Evolutionary conservation across 768 basidiomycete species (phyloP), one percentile per base, ranked within the genome.

Genomic region (Dioszegia aurantiaca): DNA sequence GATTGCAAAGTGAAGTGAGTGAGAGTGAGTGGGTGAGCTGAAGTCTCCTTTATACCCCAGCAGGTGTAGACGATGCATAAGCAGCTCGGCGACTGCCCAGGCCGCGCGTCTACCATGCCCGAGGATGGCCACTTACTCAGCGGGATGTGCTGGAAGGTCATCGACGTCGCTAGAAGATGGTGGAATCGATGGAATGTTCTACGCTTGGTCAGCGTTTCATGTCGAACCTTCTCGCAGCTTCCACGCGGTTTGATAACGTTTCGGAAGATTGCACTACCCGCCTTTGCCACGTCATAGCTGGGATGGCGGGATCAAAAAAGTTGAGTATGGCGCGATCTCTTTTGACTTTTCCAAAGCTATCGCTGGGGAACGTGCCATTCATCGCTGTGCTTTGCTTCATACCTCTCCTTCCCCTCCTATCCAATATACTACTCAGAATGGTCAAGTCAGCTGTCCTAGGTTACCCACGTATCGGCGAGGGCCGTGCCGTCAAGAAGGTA

Each of bases 381-480:
- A 51, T 55, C 57, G 62, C 46, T 65, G 43, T 52, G 58, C 48
- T 61, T 47, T 51, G 55, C 62, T 59, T 57, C 52, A 46, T 61
- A 62, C 48, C 48, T 31, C 45, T 58, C 55, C 44, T 54, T 45
- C 43, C 47, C 40, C 49, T 40, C 57, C 55, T 48, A 45, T 53
- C 24, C n/a, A 44, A 55, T 37, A 44, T 19, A 44, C 27, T 36
- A 59, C 52, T 30, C 68, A 78, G 65, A 64, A 78, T 90, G 88
- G 88, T 90, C 60, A 73, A 78, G 44, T 90, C 89, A 61, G 87
- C 88, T 73, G 88, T 92, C 67, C 85, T 93, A 70, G 91, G 91
- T 69, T 92, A 89, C 80, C 91, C 91, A 71, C 87, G 91, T 73
- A 91, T 93, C 78, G 90, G 88, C 85, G 67, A 46, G 55, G 79